These are phyloP conservation scores for Balakata baccata DNA, from an alignment of 345 rosid species.

Conservation along the genomic window DNA sequence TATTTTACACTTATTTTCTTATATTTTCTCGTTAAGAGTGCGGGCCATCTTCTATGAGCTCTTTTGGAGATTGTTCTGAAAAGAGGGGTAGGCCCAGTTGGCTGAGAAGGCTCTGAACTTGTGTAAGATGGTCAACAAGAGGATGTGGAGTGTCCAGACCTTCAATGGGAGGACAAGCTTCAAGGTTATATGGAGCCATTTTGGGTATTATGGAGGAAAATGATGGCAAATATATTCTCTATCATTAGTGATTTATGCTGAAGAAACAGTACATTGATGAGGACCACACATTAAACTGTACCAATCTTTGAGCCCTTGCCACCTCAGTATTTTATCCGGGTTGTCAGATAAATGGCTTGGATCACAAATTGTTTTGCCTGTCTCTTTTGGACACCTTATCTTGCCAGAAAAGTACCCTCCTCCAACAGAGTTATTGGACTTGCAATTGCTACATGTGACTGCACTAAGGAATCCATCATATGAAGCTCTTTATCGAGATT, in stretches of 20 bases:
- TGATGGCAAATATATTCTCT: constrained; percentile 82
- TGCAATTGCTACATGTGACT: constrained; percentile 89
- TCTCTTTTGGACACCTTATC: constrained; percentile 92
- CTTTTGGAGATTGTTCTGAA: constrained; percentile 89
- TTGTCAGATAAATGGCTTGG: constrained; percentile 97
- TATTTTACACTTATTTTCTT: not conserved
- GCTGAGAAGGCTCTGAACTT: constrained; percentile 88
- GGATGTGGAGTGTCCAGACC: constrained; percentile 98
- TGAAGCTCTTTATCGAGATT: constrained; percentile 78
- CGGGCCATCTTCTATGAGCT: constrained; percentile 90
- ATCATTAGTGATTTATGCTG: constrained; percentile 86
- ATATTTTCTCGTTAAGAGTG: constrained; percentile 47
- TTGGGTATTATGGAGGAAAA: constrained; percentile 97
- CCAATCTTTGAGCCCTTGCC: constrained; percentile 90
- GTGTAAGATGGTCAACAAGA: constrained; percentile 88
- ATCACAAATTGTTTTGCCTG: constrained; percentile 82
- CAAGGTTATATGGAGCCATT: constrained; percentile 94
- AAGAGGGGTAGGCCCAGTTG: constrained; percentile 96
- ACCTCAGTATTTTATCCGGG: constrained; percentile 85
- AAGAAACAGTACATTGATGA: constrained; percentile 85
- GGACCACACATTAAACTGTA: constrained; percentile 82
- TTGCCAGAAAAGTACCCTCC: constrained; percentile 98
- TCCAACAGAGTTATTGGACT: constrained; percentile 89
- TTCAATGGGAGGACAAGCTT: constrained; percentile 89
- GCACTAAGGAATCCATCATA: constrained; percentile 85